Percentiles rank a stretch among this genome's conserved stretches.
Evolutionary conservation across 163 green algal genomes (phyloP).

Genomic region (Volvox carteri): DNA sequence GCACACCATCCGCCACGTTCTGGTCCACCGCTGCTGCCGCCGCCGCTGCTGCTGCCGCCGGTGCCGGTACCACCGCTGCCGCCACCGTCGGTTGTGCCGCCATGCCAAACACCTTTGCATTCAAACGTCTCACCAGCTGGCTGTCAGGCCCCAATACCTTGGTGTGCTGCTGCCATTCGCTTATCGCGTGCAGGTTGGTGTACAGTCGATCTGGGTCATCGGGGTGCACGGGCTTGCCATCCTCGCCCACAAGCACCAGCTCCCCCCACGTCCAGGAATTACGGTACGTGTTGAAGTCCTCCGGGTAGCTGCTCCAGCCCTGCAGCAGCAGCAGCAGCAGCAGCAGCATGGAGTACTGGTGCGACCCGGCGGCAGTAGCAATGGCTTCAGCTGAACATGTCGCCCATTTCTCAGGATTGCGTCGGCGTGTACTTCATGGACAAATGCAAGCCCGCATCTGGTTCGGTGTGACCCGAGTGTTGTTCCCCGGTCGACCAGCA

Average conservation of each 20-base stretch:
- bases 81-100: background rate
- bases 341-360: too few relatives aligned
- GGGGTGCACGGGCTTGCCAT: background rate
- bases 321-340: too few relatives aligned
- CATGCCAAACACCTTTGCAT: background rate
- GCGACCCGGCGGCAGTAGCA: too few relatives aligned
- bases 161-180: conserved; percentile 8
- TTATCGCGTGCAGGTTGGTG: conserved; percentile 52
- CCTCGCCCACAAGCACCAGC: conserved; percentile 16
- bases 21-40: too few relatives aligned
- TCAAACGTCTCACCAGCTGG: background rate
- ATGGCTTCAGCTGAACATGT: too few relatives aligned
- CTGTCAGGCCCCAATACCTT: background rate
- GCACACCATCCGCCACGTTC: background rate
- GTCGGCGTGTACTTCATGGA: too few relatives aligned
- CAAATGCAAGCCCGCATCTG: too few relatives aligned
- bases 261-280: conserved; percentile 57
- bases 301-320: conserved; percentile 54
- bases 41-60: background rate
- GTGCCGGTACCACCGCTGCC: background rate
- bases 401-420: too few relatives aligned
- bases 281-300: conserved; percentile 39
- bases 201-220: conserved; percentile 32
- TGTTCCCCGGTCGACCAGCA: too few relatives aligned
- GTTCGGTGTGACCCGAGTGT: too few relatives aligned